These are phyloP conservation scores for Reticulascus tulasneorum DNA, from an alignment of 2,329 filamentous ascomycete species.

Conservation along the genomic window DNA sequence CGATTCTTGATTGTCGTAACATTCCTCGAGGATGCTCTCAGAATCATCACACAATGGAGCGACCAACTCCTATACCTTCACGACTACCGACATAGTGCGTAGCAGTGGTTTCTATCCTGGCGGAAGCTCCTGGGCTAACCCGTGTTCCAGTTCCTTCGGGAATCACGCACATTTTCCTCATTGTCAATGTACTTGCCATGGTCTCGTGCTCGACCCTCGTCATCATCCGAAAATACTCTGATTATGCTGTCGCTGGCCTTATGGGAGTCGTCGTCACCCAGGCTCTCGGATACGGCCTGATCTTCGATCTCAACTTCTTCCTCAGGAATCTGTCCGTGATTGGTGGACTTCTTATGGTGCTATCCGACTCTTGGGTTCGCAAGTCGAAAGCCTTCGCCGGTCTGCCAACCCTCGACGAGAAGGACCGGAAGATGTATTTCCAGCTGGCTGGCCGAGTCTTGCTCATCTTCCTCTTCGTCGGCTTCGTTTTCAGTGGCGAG, in stretches of 20 bases:
- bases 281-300: conserved; percentile 92
- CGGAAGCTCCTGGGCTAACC: conserved; percentile 6
- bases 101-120: background rate
- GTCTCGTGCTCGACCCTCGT: conserved; percentile 74
- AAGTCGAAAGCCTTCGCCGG: conserved; percentile 97
- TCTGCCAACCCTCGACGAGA: conserved; percentile 90
- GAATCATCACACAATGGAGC: conserved; percentile 95
- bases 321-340: conserved; percentile 97
- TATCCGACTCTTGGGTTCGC: conserved; percentile 96
- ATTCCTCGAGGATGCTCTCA: conserved; percentile 92
- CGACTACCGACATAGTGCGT: conserved; percentile 89
- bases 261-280: conserved; percentile 89
- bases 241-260: conserved; percentile 86
- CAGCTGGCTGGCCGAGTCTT: conserved; percentile 94
- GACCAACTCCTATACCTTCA: conserved; percentile 92
- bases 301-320: conserved; percentile 99
- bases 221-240: conserved; percentile 87
- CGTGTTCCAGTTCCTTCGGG: conserved; percentile 69
- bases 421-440: conserved; percentile 99
- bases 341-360: conserved; percentile 94
- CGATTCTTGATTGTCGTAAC: conserved; percentile 98
- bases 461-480: conserved; percentile 95
- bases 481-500: conserved; percentile 91
- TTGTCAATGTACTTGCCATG: conserved; percentile 90
- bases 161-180: conserved; percentile 87